Evolutionary conservation across 2,329 filamentous ascomycete genomes (phyloP), one percentile per base, ranked within the genome.

Genomic region (Whalleya microplaca): DNA sequence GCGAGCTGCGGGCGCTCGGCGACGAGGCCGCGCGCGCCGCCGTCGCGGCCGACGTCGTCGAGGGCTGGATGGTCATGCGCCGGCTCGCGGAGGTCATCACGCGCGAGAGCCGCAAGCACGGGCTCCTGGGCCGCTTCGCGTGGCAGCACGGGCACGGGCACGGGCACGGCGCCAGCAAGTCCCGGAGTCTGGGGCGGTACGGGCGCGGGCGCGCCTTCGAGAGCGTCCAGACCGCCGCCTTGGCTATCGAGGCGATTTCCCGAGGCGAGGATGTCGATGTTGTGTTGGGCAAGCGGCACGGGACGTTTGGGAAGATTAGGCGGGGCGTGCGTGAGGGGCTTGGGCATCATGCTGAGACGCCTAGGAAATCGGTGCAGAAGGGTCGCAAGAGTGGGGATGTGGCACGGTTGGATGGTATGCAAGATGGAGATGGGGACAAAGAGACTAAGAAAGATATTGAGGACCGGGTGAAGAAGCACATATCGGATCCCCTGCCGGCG

Each of bases 141-240:
- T 32, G 48, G 65, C 16, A 66, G 45, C 51, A 52, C 21, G 3
- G 68, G 19, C 19, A 63, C 45, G 65, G 65, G 56, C 65, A 73
- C 6, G 6, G 27, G 27, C 27, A 56, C 16, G 69, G 71, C 16
- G 70, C 71, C 21, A 75, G 71, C 61, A 69, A 73, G 41, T 67
- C 72, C 40, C 70, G 66, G 5, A 67, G 71, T 5, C 66, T 75
- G 53, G 68, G 72, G 37, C 71, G 74, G 54, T 73, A 74, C 19
- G 76, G 75, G 9, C 71, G 75, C 41, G 77, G 74, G 7, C 74
- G 73, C 12, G 74, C 78, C 3, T 82, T 84, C 54, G 78, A 83
- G 64, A 81, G 76, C 54, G 75, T 80, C 2, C 75, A 78, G 6
- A 72, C 73, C 20, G 81, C 81, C 0, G 73, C 78, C 61, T 71